Evolutionary conservation across 805 yeast species (phyloP).

Genomic region (Ogataea paradorogensis): DNA sequence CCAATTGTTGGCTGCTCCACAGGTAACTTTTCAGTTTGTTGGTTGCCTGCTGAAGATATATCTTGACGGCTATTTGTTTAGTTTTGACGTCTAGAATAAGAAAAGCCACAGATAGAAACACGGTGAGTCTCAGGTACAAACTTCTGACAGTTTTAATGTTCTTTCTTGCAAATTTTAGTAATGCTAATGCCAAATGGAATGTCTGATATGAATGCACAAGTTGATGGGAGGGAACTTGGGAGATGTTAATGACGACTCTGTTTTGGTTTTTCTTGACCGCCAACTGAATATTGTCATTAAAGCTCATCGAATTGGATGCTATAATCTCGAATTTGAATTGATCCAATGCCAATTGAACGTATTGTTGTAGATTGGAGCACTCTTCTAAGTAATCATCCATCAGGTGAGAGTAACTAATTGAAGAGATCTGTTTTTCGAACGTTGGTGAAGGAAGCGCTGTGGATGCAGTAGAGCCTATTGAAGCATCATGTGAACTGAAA

Average conservation of each 20-base stretch:
- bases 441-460: background rate
- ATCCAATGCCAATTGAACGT: constrained; percentile 18
- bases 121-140: constrained; percentile 10
- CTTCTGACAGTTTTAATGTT: background rate
- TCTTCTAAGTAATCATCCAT: constrained; percentile 10
- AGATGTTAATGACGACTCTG: constrained; percentile 12
- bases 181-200: constrained; percentile 16
- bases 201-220: constrained; percentile 22
- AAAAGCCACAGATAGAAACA: constrained; percentile 16
- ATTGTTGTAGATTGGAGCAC: background rate
- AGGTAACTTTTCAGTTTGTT: constrained; percentile 19
- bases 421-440: background rate
- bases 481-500: background rate
- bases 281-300: constrained; percentile 3
- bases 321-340: constrained; percentile 28
- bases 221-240: constrained; percentile 16
- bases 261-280: constrained; percentile 1
- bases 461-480: background rate
- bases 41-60: constrained; percentile 18
- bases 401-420: background rate
- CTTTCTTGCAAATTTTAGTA: constrained; percentile 18
- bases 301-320: constrained; percentile 23
- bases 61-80: constrained; percentile 17
- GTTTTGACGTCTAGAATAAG: constrained; percentile 18
- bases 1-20: constrained; percentile 15